A percentile compares a stretch with the other conserved stretches of the same genome.
Conservation (phyloP, 2,329 filamentous ascomycete genomes). For the Helotiales sp. region DNA sequence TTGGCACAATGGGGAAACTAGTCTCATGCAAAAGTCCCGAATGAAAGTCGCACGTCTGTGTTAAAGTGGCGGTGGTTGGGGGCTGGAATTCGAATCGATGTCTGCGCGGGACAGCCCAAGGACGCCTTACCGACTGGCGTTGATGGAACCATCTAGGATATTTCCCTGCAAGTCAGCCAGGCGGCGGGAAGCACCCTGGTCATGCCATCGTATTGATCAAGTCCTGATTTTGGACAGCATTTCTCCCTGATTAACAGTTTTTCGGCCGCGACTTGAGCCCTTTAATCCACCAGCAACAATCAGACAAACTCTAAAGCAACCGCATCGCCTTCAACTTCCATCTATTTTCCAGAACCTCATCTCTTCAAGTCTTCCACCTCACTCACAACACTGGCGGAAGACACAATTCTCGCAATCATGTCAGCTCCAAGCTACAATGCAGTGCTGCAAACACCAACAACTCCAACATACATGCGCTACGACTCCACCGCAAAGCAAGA, state of each 20-base stretch:
- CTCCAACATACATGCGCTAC: not conserved
- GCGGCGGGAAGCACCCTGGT: not conserved
- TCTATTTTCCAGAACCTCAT: not conserved
- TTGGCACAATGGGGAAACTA: not conserved
- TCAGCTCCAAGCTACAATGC: not conserved
- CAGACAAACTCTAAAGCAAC: not conserved
- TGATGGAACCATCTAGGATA: not conserved
- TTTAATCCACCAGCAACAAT: not conserved
- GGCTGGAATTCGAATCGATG: not conserved
- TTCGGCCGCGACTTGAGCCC: not conserved
- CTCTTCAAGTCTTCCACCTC: not conserved
- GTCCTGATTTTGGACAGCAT: not conserved
- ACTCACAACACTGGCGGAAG: not conserved
- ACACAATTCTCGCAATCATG: not conserved
- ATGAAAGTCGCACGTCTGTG: too few species aligned
- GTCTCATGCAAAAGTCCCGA: not conserved
- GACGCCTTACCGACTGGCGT: not conserved
- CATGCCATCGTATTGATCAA: not conserved
- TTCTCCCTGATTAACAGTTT: too few species aligned
- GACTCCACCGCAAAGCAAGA: not conserved
- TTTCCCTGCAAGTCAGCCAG: not conserved
- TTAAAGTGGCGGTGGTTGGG: not conserved
- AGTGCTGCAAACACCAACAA: slow-evolving; percentile 1
- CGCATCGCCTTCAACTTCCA: not conserved
- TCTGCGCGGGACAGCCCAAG: not conserved